A percentile compares a stretch with the other conserved stretches of the same genome.
phyloP scores from a whole-genome alignment of 2,329 filamentous ascomycete genomes.

The Tolypocladium nubicola region DNA sequence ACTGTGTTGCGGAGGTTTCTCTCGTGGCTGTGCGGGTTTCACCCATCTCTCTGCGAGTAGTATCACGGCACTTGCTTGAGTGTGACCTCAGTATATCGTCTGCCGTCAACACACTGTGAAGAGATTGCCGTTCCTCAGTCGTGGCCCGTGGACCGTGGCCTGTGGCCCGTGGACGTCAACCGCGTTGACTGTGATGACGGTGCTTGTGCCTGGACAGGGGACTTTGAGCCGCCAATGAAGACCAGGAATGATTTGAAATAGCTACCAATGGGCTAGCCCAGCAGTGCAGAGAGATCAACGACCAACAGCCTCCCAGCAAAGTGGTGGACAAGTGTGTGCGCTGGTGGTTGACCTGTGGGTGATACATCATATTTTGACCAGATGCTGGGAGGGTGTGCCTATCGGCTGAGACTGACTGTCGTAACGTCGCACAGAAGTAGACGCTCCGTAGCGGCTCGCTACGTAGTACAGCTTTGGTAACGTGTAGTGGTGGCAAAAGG shows the following conservation, averaged over 20 bases:
- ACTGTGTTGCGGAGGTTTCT: too few relatives aligned
- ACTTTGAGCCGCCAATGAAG: neutral
- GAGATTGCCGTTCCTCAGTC: neutral
- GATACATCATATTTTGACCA: conserved; percentile 8
- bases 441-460: too few relatives aligned
- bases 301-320: neutral
- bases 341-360: conserved; percentile 3
- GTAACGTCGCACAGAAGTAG: too few relatives aligned
- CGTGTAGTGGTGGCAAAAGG: too few relatives aligned
- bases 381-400: conserved; percentile 1
- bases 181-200: neutral
- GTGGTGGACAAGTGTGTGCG: neutral
- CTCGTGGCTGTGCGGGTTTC: neutral
- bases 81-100: neutral
- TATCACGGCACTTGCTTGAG: neutral
- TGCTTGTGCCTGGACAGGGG: neutral
- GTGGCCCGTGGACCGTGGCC: neutral
- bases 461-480: too few relatives aligned
- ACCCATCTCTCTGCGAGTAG: neutral
- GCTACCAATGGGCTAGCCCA: neutral
- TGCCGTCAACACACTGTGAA: neutral
- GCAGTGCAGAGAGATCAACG: neutral
- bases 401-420: neutral
- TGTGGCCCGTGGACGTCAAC: too few relatives aligned
- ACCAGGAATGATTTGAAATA: neutral